Base-by-base conservation (phyloP, 2,329 filamentous ascomycete species). In the Pseudomassariella vexata region DNA sequence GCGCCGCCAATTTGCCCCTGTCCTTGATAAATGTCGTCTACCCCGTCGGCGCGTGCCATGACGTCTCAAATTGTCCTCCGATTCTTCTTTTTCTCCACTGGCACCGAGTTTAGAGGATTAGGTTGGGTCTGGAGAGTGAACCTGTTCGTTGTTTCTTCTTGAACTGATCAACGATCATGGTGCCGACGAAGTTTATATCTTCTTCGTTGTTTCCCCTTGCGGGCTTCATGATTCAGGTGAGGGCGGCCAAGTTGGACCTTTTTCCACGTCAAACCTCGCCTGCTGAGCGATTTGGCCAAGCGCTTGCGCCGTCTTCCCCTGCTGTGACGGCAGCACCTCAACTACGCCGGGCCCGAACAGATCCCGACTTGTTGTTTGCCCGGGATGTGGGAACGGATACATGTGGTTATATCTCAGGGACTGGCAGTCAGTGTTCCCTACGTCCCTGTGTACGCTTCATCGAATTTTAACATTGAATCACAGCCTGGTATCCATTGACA, bases 401-500 rank as follows among this genome's bases (percentile, higher is more conserved):
- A 3, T 38, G 36, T 23, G 36, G 36, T 14, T 38, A 24, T 12
- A 32, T 35, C n/a, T 24, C 27, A 10, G 28, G 18, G n/a, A 6
- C n/a, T 16, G 16, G n/a, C 16, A 34, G 35, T 37, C 10, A 24
- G 35, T 37, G 14, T 24, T 12, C 17, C 8, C 22, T 9, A 17
- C 6, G 12, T 20, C 20, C 18, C n/a, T 20, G 16, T 32, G 9
- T 8, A 25, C 14, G 25, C 16, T 5, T 3, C 30, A 15, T 9
- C 9, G 7, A 17, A 10, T 19, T 26, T 15, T 27, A 17, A 35
- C 19, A 10, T 19, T 27, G 7, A 19, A 14, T 19, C 20, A 10
- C 16, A 36, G 29, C 28, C 25, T 34, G 22, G 17, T 41, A 35
- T 24, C 32, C 38, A 2, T 17, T 41, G 26, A 37, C 30, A 7